phyloP scores from a whole-genome alignment of 2,329 filamentous ascomycete genomes.

The Clonostachys rhizophaga region DNA sequence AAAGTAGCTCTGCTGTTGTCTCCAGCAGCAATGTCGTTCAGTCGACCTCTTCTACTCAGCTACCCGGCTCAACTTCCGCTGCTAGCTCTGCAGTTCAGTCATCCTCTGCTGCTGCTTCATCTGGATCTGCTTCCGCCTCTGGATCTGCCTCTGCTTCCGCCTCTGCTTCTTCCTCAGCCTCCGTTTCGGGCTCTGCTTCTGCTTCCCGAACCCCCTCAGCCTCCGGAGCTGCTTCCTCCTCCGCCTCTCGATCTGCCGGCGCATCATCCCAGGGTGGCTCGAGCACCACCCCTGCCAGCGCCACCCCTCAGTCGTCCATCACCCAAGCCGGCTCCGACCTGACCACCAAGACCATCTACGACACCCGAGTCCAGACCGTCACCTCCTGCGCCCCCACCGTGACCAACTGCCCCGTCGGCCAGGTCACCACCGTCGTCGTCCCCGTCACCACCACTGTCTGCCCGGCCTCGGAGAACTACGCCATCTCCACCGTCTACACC shows the following conservation, averaged over 20 bases:
- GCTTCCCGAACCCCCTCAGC: background rate
- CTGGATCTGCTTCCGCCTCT: too few species aligned
- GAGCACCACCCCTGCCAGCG: slow-evolving; percentile 34
- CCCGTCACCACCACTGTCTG: background rate
- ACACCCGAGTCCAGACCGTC: slow-evolving; percentile 18
- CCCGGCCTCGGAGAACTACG: background rate
- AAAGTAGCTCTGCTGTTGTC: too few species aligned
- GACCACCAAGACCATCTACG: background rate
- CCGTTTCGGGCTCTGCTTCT: too few species aligned
- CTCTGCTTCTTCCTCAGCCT: too few species aligned
- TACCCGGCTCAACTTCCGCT: too few species aligned
- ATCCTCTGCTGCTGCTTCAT: too few species aligned
- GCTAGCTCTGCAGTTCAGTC: too few species aligned
- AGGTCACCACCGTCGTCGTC: slow-evolving; percentile 8
- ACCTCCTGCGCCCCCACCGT: slow-evolving; percentile 3
- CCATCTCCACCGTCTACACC: slow-evolving; percentile 39
- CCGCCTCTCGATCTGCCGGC: background rate
- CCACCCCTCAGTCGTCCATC: slow-evolving; percentile 25
- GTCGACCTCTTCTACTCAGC: too few species aligned
- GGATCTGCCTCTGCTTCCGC: too few species aligned
- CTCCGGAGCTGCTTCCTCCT: background rate
- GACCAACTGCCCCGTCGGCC: background rate
- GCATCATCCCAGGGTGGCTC: slow-evolving; percentile 25
- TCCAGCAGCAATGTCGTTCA: too few species aligned
- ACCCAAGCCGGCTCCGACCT: background rate